Evolutionary conservation across 768 basidiomycete species (phyloP).

Genomic region (Amanita thiersii): DNA sequence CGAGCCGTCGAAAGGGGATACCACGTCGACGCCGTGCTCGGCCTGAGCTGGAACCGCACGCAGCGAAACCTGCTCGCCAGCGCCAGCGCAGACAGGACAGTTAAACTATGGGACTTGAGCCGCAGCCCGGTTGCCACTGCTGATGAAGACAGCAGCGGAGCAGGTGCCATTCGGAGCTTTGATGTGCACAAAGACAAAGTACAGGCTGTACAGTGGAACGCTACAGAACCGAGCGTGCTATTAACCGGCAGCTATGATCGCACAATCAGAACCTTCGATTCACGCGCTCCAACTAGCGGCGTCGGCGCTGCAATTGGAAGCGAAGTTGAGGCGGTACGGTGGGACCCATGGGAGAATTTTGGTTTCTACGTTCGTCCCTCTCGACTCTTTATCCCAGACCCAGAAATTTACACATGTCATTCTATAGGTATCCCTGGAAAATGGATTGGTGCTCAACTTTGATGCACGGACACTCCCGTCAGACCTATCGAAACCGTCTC

Average conservation of each 20-base stretch:
- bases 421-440: slow-evolving; percentile 83
- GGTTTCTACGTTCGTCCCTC: slow-evolving; percentile 71
- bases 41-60: slow-evolving; percentile 84
- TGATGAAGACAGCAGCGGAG: slow-evolving; percentile 28
- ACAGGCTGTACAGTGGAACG: slow-evolving; percentile 95
- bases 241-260: slow-evolving; percentile 93
- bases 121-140: slow-evolving; percentile 45
- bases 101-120: slow-evolving; percentile 95
- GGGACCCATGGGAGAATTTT: slow-evolving; percentile 93
- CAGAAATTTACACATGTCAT: neutral
- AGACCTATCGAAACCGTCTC: slow-evolving; percentile 53
- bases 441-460: slow-evolving; percentile 88
- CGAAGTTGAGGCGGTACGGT: slow-evolving; percentile 88
- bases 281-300: slow-evolving; percentile 70
- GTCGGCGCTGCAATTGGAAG: slow-evolving; percentile 83
- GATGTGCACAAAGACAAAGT: slow-evolving; percentile 88
- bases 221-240: slow-evolving; percentile 78
- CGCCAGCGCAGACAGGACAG: slow-evolving; percentile 88
- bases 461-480: slow-evolving; percentile 81
- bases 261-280: slow-evolving; percentile 92
- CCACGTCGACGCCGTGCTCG: slow-evolving; percentile 93
- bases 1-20: slow-evolving; percentile 53
- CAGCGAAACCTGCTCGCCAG: slow-evolving; percentile 90
- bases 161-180: slow-evolving; percentile 79
- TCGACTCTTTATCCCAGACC: slow-evolving; percentile 1